phyloP scores from a whole-genome alignment of 805 yeast species.

The Candida chauliodis region DNA sequence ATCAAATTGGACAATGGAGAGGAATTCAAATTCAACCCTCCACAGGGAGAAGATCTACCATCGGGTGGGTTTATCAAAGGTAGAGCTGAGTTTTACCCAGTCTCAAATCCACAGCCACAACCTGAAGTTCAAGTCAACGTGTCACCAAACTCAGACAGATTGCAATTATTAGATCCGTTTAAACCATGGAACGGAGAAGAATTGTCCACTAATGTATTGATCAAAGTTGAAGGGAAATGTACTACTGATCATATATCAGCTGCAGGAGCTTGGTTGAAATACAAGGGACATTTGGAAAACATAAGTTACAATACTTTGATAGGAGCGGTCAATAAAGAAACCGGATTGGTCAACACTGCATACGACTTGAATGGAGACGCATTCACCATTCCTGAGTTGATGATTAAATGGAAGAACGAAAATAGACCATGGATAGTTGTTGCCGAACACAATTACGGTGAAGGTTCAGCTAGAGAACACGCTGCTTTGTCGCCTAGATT shows the following conservation, averaged over 20 bases:
- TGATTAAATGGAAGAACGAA: conserved; percentile 92
- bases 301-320: conserved; percentile 92
- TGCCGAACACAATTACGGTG: conserved; percentile 98
- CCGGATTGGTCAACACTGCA: conserved; percentile 91
- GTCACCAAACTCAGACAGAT: conserved; percentile 87
- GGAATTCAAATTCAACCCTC: conserved; percentile 73
- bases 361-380: conserved; percentile 79
- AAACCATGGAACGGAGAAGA: conserved; percentile 84
- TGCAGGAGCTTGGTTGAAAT: conserved; percentile 98
- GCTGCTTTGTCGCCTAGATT: conserved; percentile 96
- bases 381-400: conserved; percentile 87
- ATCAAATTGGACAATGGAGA: conserved; percentile 68
- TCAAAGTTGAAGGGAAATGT: conserved; percentile 97
- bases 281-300: conserved; percentile 96
- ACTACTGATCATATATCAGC: conserved; percentile 98
- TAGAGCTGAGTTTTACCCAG: conserved; percentile 73
- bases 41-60: conserved; percentile 84
- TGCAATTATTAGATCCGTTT: conserved; percentile 89
- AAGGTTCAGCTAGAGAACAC: conserved; percentile 98
- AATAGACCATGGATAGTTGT: conserved; percentile 87
- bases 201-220: conserved; percentile 65
- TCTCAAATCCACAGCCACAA: conserved; percentile 59
- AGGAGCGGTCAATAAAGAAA: conserved; percentile 95
- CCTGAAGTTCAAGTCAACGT: conserved; percentile 61
- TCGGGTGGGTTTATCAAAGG: conserved; percentile 72